Percentiles rank a stretch among this genome's conserved stretches.
Conservation (phyloP, 1,139 yeast species). For the Saccharomyces hybrid region DNA sequence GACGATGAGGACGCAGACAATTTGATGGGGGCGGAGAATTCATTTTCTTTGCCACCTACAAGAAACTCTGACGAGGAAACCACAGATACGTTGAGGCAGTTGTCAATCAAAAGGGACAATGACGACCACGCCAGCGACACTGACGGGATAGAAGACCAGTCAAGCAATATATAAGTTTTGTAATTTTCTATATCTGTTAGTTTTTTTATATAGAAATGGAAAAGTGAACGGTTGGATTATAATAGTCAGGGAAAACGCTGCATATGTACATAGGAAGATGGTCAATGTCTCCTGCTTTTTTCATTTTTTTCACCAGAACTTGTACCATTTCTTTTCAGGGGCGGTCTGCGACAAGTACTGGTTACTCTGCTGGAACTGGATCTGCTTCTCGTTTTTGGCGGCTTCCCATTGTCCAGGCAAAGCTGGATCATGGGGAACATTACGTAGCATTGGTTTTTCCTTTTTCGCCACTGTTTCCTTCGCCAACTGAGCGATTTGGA, state of each 20-base stretch:
- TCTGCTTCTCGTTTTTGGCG: conserved; percentile 3
- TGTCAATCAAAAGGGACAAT: neutral
- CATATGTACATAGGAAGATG: conserved; percentile 3
- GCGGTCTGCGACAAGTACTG: conserved; percentile 1
- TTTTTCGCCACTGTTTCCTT: conserved; percentile 41
- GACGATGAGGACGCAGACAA: conserved; percentile 8
- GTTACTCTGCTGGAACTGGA: conserved; percentile 6
- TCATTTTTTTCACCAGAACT: conserved; percentile 24
- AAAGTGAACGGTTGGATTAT: conserved; percentile 2
- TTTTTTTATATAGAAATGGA: neutral
- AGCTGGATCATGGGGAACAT: conserved; percentile 19
- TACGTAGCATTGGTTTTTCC: conserved; percentile 35
- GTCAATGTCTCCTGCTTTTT: neutral
- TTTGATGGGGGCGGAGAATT: conserved; percentile 10
- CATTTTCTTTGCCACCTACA: conserved; percentile 17
- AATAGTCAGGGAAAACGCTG: neutral
- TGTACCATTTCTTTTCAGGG: conserved; percentile 23
- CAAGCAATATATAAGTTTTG: neutral
- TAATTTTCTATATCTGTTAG: neutral
- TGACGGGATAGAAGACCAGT: conserved; percentile 8
- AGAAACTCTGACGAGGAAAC: conserved; percentile 5
- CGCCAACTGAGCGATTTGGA: conserved; percentile 40
- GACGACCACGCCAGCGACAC: conserved; percentile 6
- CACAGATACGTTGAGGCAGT: neutral
- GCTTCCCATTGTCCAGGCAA: conserved; percentile 23